phyloP scores from a whole-genome alignment of 805 yeast genomes.

The Candida oleophila region DNA sequence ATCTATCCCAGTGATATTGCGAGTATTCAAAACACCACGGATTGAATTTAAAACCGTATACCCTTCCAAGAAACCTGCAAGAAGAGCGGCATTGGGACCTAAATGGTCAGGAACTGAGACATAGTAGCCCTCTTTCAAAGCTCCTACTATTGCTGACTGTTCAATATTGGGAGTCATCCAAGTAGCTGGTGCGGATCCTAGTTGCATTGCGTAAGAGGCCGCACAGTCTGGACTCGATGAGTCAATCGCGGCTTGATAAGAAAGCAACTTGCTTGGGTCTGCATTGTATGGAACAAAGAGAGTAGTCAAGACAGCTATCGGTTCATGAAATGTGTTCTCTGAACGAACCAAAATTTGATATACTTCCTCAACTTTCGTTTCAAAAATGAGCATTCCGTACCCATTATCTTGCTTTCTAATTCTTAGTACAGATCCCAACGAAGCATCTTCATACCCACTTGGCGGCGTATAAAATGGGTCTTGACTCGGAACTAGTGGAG shows the following conservation, averaged over 20 bases:
- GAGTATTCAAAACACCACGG: conserved; percentile 22
- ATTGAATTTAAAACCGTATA: conserved; percentile 29
- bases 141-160: conserved; percentile 13
- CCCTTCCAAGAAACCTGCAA: conserved; percentile 31
- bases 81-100: conserved; percentile 30
- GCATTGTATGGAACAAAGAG: conserved; percentile 22
- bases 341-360: conserved; percentile 26
- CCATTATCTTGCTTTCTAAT: conserved; percentile 18
- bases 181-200: conserved; percentile 8
- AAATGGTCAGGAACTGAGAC: conserved; percentile 36
- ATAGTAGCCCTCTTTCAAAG: conserved; percentile 28
- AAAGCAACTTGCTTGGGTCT: conserved; percentile 19
- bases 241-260: conserved; percentile 23
- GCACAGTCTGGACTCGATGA: conserved; percentile 18
- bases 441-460: conserved; percentile 16
- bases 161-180: conserved; percentile 13
- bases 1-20: conserved; percentile 16
- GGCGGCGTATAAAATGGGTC: conserved; percentile 24
- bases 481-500: conserved; percentile 1
- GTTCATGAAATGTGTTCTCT: conserved; percentile 17
- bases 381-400: conserved; percentile 16
- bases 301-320: conserved; percentile 18
- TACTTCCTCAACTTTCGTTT: conserved; percentile 16
- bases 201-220: conserved; percentile 19
- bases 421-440: conserved; percentile 23